Evolutionary conservation across 306 rosid genomes (phyloP).

Genomic region (Macrotyloma uniflorum): DNA sequence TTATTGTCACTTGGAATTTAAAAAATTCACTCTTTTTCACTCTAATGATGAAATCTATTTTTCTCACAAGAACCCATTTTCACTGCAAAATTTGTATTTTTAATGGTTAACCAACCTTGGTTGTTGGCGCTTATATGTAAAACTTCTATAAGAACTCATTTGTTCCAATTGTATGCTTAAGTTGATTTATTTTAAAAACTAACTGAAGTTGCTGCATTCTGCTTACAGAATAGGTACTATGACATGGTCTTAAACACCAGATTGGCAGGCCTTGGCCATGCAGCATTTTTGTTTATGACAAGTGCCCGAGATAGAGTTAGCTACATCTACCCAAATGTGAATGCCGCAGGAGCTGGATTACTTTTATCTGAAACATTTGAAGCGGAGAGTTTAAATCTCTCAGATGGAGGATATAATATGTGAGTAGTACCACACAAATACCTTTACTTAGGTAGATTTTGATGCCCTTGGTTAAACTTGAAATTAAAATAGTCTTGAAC

Average conservation of each 20-base stretch:
- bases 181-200: not conserved
- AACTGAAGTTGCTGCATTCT: slow-evolving; percentile 9
- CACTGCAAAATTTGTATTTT: not conserved
- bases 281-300: slow-evolving; percentile 79
- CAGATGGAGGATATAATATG: slow-evolving; percentile 91
- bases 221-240: slow-evolving; percentile 79
- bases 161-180: not conserved
- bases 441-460: slow-evolving; percentile 12
- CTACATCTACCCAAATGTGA: slow-evolving; percentile 85
- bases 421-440: slow-evolving; percentile 42
- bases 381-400: slow-evolving; percentile 64
- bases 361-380: slow-evolving; percentile 76
- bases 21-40: not conserved
- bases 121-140: not conserved
- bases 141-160: not conserved
- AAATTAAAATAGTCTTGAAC: not conserved
- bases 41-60: not conserved
- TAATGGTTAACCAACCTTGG: not conserved
- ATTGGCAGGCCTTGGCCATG: slow-evolving; percentile 92
- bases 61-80: not conserved
- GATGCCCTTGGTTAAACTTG: not conserved
- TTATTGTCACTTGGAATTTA: not conserved
- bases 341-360: slow-evolving; percentile 92
- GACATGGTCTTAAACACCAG: slow-evolving; percentile 91
- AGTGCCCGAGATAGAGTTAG: slow-evolving; percentile 88